Base-by-base conservation (phyloP, 78 protist genomes). In the Fonticula alba region DNA sequence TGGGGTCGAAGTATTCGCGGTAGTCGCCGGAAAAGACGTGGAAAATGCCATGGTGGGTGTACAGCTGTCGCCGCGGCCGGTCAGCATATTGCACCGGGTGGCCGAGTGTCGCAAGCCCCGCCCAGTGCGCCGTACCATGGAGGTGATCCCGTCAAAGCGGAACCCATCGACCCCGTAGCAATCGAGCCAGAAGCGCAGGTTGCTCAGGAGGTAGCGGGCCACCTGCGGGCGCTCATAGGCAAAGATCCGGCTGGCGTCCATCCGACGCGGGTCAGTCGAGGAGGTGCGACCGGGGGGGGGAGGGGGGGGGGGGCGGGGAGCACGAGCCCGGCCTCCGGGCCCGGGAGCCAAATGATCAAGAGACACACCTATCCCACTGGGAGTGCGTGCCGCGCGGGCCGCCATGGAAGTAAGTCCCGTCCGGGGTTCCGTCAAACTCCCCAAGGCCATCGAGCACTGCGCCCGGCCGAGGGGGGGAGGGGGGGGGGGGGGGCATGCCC, bases 71-170 rank as follows among this genome's bases (percentile, higher is more conserved):
- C 17, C 43, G 43, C 13, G 63, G 49, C 7, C 69, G 55, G 43
- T 62, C 3, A 63, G 24, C 22, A 57, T 2, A 6, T 6, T 3
- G 24, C 33, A 2, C 33, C 24, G 24, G 15, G 20, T 57, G 41
- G 7, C 33, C 6, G 62, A 15, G 13, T 32, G 60, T 55, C n/a
- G 60, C 14, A 11, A 13, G 33, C 9, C 22, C 9, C 29, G 14
- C 22, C 9, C 22, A 13, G 9, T 9, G 27, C 27, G 26, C 6
- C 24, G 62, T 9, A 32, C 26, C n/a, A 85, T 75, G 9, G 89
- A 77, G 0, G 86, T 81, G 9, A 82, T 88, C 46, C 91, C 96
- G 62, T 93, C 98, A 67, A 93, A 90, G 54, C 98, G 83, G 83
- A 89, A 88, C 26, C 98, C 98, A 62, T 93, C 98, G 36, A 93